Evolutionary conservation across 371 early-diverging fungal genomes (phyloP), one percentile per base, ranked within the genome.

Genomic region (Zychaea mexicana): DNA sequence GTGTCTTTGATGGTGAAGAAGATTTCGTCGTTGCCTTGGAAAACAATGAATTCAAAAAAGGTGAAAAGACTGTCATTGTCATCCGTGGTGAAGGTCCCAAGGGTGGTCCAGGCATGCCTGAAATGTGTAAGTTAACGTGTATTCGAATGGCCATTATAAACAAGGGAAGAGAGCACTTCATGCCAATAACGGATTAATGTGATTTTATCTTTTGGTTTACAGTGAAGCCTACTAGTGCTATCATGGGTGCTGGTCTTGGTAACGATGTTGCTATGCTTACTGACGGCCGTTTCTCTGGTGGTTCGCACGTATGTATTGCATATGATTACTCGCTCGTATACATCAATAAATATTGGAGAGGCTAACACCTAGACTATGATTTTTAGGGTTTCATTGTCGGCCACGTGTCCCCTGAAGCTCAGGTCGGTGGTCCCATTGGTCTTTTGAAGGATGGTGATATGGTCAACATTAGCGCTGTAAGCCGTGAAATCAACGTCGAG

Each of bases 171-270:
- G n/a, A n/a, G n/a, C n/a, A n/a, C n/a, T n/a, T n/a, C n/a, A n/a
- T n/a, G n/a, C n/a, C n/a, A n/a, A n/a, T n/a, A n/a, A n/a, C n/a
- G n/a, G n/a, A n/a, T n/a, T n/a, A n/a, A n/a, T n/a, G n/a, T n/a
- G n/a, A n/a, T n/a, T n/a, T n/a, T n/a, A n/a, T n/a, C n/a, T n/a
- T n/a, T n/a, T n/a, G n/a, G 38, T 24, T 2, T 61, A 57, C 64
- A 85, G 82, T 97, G 71, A 96, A 96, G 22, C 98, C 98, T 17
- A 93, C 96, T 17, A 87, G 90, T 70, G 97, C 96, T 22, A 94
- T 98, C 70, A 98, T 98, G 96, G 98, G 98, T 32, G 98, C 98
- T 24, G 98, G 98, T 9, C 87, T 98, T 47, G 97, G 98, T 68
- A 88, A 97, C 56, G 93, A 96, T 74, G 97, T 97, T 49, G 97